These are phyloP conservation scores for Ustulina deusta DNA, from an alignment of 2,329 filamentous ascomycete genomes.

Conservation along the genomic window DNA sequence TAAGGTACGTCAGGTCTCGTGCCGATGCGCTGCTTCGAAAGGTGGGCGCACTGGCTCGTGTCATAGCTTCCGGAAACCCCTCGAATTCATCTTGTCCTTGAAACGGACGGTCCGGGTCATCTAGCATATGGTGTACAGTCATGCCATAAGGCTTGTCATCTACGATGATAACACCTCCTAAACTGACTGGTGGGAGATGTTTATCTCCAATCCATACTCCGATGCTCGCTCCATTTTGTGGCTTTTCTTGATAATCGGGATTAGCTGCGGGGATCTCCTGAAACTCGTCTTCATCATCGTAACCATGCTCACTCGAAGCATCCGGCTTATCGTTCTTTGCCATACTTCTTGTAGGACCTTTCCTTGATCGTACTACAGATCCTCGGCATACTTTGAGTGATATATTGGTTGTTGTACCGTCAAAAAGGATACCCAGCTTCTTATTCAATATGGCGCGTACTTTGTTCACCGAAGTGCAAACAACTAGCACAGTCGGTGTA, in stretches of 20 bases:
- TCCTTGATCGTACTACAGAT: slow-evolving; percentile 72
- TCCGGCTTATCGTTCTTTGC: slow-evolving; percentile 47
- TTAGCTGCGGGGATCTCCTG: slow-evolving; percentile 67
- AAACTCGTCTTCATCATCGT: slow-evolving; percentile 52
- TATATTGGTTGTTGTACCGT: slow-evolving; percentile 67
- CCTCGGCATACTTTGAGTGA: slow-evolving; percentile 79
- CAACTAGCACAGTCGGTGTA: slow-evolving; percentile 79
- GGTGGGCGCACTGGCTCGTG: slow-evolving; percentile 38
- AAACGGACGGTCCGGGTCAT: slow-evolving; percentile 67
- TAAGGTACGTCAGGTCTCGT: slow-evolving; percentile 38
- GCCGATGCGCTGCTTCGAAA: slow-evolving; percentile 46
- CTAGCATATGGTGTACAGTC: slow-evolving; percentile 97
- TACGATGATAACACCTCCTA: slow-evolving; percentile 87
- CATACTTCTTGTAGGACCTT: slow-evolving; percentile 57
- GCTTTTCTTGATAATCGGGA: slow-evolving; percentile 80
- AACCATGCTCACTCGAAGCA: slow-evolving; percentile 52
- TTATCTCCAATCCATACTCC: slow-evolving; percentile 88
- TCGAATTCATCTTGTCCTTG: slow-evolving; percentile 27
- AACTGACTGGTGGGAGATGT: slow-evolving; percentile 90
- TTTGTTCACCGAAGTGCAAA: slow-evolving; percentile 80
- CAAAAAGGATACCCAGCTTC: slow-evolving; percentile 73
- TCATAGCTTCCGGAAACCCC: slow-evolving; percentile 27
- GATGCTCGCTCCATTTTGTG: slow-evolving; percentile 89
- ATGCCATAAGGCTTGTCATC: slow-evolving; percentile 90
- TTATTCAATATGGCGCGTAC: slow-evolving; percentile 78